phyloP scores from a whole-genome alignment of 257 asterid species.

The Solanum gracilifrons region DNA sequence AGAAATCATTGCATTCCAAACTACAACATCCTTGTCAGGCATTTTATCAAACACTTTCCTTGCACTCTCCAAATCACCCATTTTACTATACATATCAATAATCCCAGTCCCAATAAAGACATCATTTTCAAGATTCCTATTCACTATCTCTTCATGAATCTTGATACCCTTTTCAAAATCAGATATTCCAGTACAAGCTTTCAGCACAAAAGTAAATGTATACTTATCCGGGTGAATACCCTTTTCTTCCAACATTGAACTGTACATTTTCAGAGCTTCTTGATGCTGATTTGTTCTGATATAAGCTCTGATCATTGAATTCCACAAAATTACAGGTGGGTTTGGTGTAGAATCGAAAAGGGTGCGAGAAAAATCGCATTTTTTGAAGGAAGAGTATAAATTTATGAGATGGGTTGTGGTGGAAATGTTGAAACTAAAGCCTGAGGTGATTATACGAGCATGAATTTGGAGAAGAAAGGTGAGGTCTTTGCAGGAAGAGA shows the following conservation, averaged over 20 bases:
- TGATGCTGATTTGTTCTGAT: not conserved
- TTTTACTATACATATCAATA: slow-evolving; percentile 22
- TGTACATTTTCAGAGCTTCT: slow-evolving; percentile 18
- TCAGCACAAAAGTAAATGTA: slow-evolving; percentile 29
- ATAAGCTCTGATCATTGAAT: slow-evolving; percentile 29
- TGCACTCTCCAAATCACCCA: slow-evolving; percentile 19
- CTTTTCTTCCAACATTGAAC: slow-evolving; percentile 2
- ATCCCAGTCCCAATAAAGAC: slow-evolving; percentile 32
- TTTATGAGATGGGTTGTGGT: slow-evolving; percentile 19
- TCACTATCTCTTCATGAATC: slow-evolving; percentile 12
- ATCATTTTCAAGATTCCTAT: slow-evolving; percentile 12
- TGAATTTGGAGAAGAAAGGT: slow-evolving; percentile 17
- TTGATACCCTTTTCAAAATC: slow-evolving; percentile 13
- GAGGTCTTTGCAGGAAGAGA: slow-evolving; percentile 16
- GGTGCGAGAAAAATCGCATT: slow-evolving; percentile 15
- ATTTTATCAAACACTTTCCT: slow-evolving; percentile 24
- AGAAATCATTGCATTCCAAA: slow-evolving; percentile 31
- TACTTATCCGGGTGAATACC: slow-evolving; percentile 17
- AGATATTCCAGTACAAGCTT: slow-evolving; percentile 22
- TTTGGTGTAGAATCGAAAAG: slow-evolving; percentile 10
- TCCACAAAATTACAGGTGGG: slow-evolving; percentile 17
- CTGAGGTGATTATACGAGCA: slow-evolving; percentile 18
- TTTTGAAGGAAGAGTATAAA: slow-evolving; percentile 24
- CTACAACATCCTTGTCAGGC: slow-evolving; percentile 22
- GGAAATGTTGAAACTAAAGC: slow-evolving; percentile 2